phyloP scores from a whole-genome alignment of 495 filamentous ascomycete genomes.

The Xylaria sp. region DNA sequence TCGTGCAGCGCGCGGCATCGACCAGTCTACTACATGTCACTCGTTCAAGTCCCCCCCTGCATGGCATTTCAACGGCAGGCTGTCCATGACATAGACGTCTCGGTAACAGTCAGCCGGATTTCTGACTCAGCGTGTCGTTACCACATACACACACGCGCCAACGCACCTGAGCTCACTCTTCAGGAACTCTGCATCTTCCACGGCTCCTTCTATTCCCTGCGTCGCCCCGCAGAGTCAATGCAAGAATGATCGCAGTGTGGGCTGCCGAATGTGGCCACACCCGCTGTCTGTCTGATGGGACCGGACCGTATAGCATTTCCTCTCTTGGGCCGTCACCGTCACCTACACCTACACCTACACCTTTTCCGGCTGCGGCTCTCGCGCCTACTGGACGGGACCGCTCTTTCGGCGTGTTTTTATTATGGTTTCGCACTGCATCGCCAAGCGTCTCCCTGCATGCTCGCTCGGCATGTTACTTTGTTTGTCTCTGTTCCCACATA shows the following conservation, averaged over 20 bases:
- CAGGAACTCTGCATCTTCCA: not conserved
- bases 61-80: not conserved
- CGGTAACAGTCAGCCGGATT: constrained; percentile 9
- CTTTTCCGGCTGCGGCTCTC: constrained; percentile 19
- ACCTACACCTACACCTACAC: no score
- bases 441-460: constrained; percentile 22
- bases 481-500: constrained; percentile 11
- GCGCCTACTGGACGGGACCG: constrained; percentile 1
- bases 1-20: constrained; percentile 23
- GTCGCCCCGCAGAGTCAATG: constrained; percentile 17
- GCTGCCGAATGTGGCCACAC: constrained; percentile 11
- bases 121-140: constrained; percentile 20
- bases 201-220: constrained; percentile 3
- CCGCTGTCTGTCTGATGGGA: not conserved
- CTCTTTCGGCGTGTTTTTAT: constrained; percentile 11
- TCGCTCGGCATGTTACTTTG: not conserved
- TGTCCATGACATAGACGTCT: constrained; percentile 16
- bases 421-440: constrained; percentile 20
- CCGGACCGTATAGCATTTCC: not conserved
- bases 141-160: not conserved
- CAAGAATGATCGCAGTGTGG: constrained; percentile 6
- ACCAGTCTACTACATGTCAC: constrained; percentile 13
- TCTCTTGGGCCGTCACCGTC: not conserved
- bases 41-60: constrained; percentile 11
- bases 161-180: not conserved